These are phyloP conservation scores for Nitzschia sp. DNA, from an alignment of 108 stramenopile genomes.

Conservation along the genomic window DNA sequence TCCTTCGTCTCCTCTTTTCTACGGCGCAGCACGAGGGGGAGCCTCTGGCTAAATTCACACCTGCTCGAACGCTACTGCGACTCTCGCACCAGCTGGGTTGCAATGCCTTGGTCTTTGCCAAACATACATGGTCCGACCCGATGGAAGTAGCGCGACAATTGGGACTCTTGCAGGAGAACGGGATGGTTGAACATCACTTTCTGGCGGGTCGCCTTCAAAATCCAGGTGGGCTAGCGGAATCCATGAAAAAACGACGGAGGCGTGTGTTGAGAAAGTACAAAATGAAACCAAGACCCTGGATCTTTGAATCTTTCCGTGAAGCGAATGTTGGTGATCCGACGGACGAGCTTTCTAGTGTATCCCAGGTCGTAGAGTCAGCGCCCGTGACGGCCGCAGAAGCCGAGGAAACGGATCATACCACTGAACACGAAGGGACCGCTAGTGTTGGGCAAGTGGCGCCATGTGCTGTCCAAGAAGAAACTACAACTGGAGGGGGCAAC, in stretches of 20 bases:
- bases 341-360: background rate
- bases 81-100: conserved; percentile 16
- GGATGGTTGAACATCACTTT: background rate
- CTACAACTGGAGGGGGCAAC: too few species aligned
- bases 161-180: background rate
- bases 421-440: background rate
- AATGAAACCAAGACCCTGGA: background rate
- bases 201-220: conserved; percentile 5
- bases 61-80: background rate
- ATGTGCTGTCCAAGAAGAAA: background rate
- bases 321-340: background rate
- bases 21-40: background rate
- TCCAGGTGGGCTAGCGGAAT: background rate
- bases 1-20: conserved; percentile 16
- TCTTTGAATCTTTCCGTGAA: background rate
- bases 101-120: conserved; percentile 14
- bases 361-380: background rate
- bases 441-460: background rate
- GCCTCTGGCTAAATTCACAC: conserved; percentile 1
- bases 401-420: background rate
- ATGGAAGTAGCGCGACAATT: conserved; percentile 11
- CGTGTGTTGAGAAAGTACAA: background rate
- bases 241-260: background rate
- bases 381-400: background rate
- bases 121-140: conserved; percentile 31